A percentile compares a stretch with the other conserved stretches of the same genome.
Conservation (phyloP, 345 rosid species). For the Populus euphratica region DNA sequence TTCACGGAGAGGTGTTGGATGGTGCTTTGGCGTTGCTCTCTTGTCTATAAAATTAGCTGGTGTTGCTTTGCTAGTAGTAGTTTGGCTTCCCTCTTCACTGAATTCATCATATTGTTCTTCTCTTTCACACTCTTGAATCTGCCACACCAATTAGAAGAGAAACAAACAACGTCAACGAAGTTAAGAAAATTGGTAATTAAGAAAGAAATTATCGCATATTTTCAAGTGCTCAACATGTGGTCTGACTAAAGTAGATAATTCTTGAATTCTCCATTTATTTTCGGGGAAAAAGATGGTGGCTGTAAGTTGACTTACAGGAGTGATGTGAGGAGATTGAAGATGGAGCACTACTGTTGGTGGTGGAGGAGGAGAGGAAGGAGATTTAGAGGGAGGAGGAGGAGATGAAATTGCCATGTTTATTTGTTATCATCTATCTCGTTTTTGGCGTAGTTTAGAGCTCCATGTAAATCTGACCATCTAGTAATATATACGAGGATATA, state of each 20-base stretch:
- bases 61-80: constrained; percentile 1
- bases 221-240: not conserved
- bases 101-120: constrained; percentile 45
- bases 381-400: constrained; percentile 53
- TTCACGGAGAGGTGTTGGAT: constrained; percentile 61
- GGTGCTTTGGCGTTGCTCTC: constrained; percentile 39
- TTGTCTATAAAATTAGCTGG: constrained; percentile 4
- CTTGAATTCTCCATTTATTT: constrained; percentile 2
- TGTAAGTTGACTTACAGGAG: constrained; percentile 57
- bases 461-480: not conserved
- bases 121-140: constrained; percentile 81
- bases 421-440: constrained; percentile 15
- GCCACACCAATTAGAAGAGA: constrained; percentile 16
- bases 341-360: constrained; percentile 17
- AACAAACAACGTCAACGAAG: not conserved
- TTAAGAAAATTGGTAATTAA: not conserved
- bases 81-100: constrained; percentile 7
- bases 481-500: not conserved
- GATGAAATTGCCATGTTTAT: constrained; percentile 58
- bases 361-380: constrained; percentile 38
- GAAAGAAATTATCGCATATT: not conserved
- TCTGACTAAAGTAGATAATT: not conserved
- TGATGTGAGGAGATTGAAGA: constrained; percentile 55
- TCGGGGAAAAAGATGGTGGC: constrained; percentile 10
- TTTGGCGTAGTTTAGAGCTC: not conserved